These are phyloP conservation scores for Uncinocarpus reesii DNA, from an alignment of 2,329 filamentous ascomycete genomes.

Conservation along the genomic window DNA sequence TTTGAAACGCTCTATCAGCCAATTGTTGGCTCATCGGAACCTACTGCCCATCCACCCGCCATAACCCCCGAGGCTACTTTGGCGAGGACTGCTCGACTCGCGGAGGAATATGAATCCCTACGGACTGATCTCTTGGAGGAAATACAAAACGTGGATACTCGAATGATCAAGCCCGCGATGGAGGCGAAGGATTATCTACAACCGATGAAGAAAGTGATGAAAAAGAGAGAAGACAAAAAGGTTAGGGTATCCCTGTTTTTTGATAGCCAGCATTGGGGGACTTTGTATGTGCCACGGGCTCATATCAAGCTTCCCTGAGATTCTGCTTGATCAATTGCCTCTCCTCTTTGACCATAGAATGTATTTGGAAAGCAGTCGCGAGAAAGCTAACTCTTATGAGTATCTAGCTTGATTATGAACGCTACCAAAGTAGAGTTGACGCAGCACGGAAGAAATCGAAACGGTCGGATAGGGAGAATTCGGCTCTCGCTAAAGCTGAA, in stretches of 20 bases:
- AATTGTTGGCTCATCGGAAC: constrained; percentile 55
- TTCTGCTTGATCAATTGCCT: background rate
- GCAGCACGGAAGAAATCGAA: constrained; percentile 59
- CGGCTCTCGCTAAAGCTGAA: constrained; percentile 59
- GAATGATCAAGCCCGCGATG: constrained; percentile 59
- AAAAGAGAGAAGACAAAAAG: constrained; percentile 73
- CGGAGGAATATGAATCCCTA: constrained; percentile 58
- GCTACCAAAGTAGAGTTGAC: constrained; percentile 61
- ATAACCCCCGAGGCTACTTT: constrained; percentile 55
- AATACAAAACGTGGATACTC: constrained; percentile 57
- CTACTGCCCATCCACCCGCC: constrained; percentile 45
- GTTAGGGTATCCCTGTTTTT: constrained; percentile 25
- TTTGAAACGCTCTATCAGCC: constrained; percentile 67
- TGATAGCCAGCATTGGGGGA: too few species aligned
- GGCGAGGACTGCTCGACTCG: constrained; percentile 54
- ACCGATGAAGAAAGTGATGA: constrained; percentile 70
- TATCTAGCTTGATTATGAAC: constrained; percentile 61
- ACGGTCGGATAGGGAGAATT: constrained; percentile 63
- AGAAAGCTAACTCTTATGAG: background rate
- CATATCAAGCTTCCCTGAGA: too few species aligned
- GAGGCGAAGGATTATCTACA: constrained; percentile 59
- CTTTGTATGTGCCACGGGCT: too few species aligned
- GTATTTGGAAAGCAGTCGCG: background rate
- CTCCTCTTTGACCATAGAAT: background rate
- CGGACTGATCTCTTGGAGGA: constrained; percentile 62